These are phyloP conservation scores for Salix exigua DNA, from an alignment of 345 rosid genomes.

Conservation along the genomic window DNA sequence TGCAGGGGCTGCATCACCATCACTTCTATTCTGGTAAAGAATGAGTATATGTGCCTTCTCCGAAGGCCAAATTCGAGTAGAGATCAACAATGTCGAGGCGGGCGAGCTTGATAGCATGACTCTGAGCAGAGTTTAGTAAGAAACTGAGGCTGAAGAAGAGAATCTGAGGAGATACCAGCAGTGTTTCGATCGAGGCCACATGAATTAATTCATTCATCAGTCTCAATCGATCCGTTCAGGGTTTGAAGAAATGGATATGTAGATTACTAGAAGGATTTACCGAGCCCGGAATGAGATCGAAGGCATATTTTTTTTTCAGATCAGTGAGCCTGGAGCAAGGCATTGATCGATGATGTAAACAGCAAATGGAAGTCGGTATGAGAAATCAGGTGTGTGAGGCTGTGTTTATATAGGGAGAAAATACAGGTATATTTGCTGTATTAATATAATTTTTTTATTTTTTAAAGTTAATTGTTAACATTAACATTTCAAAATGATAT, in stretches of 20 bases:
- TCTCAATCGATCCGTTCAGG: slow-evolving; percentile 23
- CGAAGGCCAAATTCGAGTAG: slow-evolving; percentile 33
- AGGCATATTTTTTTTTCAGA: slow-evolving; percentile 2
- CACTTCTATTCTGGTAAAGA: not conserved
- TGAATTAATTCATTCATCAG: slow-evolving; percentile 23
- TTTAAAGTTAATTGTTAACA: no score
- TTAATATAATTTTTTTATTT: no score
- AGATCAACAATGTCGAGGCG: slow-evolving; percentile 37
- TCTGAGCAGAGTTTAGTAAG: slow-evolving; percentile 32
- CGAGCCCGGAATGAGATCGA: slow-evolving; percentile 20
- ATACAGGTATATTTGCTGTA: no score
- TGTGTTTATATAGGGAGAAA: not conserved
- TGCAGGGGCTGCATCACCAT: not conserved
- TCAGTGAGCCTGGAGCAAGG: not conserved
- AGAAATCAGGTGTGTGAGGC: not conserved
- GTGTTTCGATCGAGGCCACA: slow-evolving; percentile 27
- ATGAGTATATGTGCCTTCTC: slow-evolving; percentile 17
- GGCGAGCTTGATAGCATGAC: slow-evolving; percentile 21
- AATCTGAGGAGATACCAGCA: slow-evolving; percentile 30
- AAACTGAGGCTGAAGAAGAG: slow-evolving; percentile 27
- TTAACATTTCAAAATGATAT: no score
- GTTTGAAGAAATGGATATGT: not conserved
- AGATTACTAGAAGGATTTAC: not conserved
- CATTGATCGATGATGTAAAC: not conserved
- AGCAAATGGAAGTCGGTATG: not conserved